These are phyloP conservation scores for Candida namnaoensis DNA, from an alignment of 805 yeast species.

Conservation along the genomic window DNA sequence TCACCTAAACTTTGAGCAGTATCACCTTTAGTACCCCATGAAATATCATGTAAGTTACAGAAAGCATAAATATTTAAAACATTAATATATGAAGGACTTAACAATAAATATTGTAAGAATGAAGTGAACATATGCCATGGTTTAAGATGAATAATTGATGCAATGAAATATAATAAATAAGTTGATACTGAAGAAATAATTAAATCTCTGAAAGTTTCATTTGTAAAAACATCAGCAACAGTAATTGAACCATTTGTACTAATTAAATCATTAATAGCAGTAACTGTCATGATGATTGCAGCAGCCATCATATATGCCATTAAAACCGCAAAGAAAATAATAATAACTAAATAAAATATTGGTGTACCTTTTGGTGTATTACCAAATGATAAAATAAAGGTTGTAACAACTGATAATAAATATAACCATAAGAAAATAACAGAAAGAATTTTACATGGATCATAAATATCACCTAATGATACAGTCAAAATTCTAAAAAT, in stretches of 20 bases:
- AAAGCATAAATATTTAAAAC: constrained; percentile 92
- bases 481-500: constrained; percentile 93
- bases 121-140: constrained; percentile 96
- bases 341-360: constrained; percentile 65
- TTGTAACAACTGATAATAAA: constrained; percentile 68
- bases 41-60: constrained; percentile 96
- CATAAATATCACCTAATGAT: constrained; percentile 45
- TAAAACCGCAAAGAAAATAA: constrained; percentile 72
- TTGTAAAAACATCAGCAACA: constrained; percentile 18
- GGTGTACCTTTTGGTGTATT: constrained; percentile 90
- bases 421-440: constrained; percentile 82
- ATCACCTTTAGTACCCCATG: constrained; percentile 98
- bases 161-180: constrained; percentile 77
- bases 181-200: constrained; percentile 84
- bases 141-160: constrained; percentile 80
- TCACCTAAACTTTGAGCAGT: constrained; percentile 71
- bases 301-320: constrained; percentile 90
- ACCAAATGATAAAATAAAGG: constrained; percentile 87
- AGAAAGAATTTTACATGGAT: constrained; percentile 69
- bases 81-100: constrained; percentile 88
- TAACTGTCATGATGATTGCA: constrained; percentile 70
- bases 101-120: constrained; percentile 75
- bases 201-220: constrained; percentile 72
- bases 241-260: constrained; percentile 32
- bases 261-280: constrained; percentile 53